These are phyloP conservation scores for Oldenlandia corymbosa DNA, from an alignment of 257 asterid species.

Conservation along the genomic window DNA sequence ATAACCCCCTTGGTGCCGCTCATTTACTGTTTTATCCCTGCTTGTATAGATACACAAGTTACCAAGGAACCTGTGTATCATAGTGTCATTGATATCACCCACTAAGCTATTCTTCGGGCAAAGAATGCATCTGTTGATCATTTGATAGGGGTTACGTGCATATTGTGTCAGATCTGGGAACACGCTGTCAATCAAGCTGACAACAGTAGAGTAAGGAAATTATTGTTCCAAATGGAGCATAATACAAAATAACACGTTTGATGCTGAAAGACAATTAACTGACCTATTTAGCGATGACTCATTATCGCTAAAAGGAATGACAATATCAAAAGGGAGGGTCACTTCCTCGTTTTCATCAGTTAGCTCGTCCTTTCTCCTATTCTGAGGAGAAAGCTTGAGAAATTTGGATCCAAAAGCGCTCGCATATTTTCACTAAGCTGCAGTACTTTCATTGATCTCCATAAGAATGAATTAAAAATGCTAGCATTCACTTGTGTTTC, in stretches of 20 bases:
- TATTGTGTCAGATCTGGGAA: fast-evolving
- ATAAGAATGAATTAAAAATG: not conserved
- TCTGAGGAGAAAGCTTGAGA: not conserved
- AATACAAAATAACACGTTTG: too few species aligned
- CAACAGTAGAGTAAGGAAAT: not conserved
- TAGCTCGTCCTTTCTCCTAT: not conserved
- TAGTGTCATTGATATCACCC: not conserved
- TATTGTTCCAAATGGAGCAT: too few species aligned
- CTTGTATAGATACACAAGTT: not conserved
- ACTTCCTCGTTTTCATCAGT: not conserved
- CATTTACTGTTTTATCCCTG: not conserved
- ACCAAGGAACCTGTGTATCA: too few species aligned
- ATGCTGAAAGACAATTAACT: too few species aligned
- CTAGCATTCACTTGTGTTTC: not conserved
- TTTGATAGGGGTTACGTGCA: not conserved
- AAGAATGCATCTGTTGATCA: not conserved
- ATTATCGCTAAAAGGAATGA: not conserved
- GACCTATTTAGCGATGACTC: not conserved
- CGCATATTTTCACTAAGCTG: not conserved
- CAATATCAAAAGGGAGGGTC: not conserved
- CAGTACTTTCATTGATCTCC: not conserved
- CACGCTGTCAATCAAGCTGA: not conserved
- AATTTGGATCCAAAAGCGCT: not conserved
- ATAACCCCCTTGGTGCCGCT: not conserved
- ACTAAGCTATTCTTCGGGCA: not conserved